Evolutionary conservation across 331 rosid species (phyloP).

Genomic region (Saraca asoca): DNA sequence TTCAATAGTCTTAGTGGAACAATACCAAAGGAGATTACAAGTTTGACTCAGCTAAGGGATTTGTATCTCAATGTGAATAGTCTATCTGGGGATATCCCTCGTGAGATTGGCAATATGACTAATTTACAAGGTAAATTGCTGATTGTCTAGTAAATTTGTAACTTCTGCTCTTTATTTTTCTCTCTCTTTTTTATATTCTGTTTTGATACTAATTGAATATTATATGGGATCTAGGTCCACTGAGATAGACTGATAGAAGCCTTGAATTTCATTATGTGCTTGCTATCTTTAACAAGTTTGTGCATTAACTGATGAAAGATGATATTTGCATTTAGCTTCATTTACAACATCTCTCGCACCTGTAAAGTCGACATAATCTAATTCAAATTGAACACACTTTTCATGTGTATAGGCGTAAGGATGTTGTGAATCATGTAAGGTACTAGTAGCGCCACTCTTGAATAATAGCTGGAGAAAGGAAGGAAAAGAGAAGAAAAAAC

Average conservation of each 20-base stretch:
- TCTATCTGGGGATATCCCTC: conserved; percentile 70
- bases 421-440: too few species aligned
- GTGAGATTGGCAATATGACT: conserved; percentile 60
- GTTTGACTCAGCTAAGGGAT: conserved; percentile 57
- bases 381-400: background rate
- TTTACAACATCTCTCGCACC: too few species aligned
- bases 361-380: too few species aligned
- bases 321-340: too few species aligned
- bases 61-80: conserved; percentile 76
- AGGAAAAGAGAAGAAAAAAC: background rate
- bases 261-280: conserved; percentile 1
- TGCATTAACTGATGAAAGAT: too few species aligned
- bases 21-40: conserved; percentile 64
- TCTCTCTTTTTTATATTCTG: background rate
- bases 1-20: conserved; percentile 68
- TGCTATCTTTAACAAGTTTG: background rate
- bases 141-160: background rate
- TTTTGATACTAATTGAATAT: background rate
- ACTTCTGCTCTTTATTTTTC: background rate
- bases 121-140: conserved; percentile 47
- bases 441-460: too few species aligned
- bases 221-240: background rate
- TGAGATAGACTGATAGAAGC: background rate
- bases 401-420: too few species aligned
- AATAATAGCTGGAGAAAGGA: background rate